A percentile compares a stretch with the other conserved stretches of the same genome.
phyloP scores from a whole-genome alignment of 495 filamentous ascomycete species.

The Aspergillus egyptiacus region DNA sequence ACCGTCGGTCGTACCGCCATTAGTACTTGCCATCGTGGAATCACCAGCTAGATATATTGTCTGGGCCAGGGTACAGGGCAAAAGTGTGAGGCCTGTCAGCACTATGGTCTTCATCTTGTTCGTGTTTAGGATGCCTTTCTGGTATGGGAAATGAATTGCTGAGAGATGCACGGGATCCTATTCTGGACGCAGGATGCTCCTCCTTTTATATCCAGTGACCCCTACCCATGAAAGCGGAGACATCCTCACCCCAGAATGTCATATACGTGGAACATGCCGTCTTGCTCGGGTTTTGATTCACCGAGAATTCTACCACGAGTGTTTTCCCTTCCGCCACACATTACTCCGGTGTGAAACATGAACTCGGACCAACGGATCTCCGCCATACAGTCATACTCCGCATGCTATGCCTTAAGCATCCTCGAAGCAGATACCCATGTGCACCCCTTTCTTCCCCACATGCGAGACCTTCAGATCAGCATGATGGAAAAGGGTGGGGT shows the following conservation, averaged over 20 bases:
- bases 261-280: constrained; percentile 5
- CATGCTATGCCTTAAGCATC: no score
- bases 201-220: not conserved
- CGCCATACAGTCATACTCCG: not conserved
- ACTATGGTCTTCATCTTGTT: constrained; percentile 25
- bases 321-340: not conserved
- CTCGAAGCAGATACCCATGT: no score
- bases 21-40: constrained; percentile 49
- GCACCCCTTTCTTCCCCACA: no score
- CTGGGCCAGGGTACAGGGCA: constrained; percentile 25
- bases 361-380: constrained; percentile 1
- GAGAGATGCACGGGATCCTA: not conserved
- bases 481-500: no score
- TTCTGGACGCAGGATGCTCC: not conserved
- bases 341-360: not conserved
- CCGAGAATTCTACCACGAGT: not conserved
- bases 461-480: no score
- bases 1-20: constrained; percentile 31
- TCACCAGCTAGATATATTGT: constrained; percentile 52
- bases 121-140: no score
- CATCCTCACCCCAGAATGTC: not conserved
- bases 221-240: not conserved
- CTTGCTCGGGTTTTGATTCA: constrained; percentile 1
- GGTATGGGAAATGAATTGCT: no score
- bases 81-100: constrained; percentile 16